These are phyloP conservation scores for Pseudonitzschia multistriata DNA, from an alignment of 108 stramenopile species.

Conservation along the genomic window DNA sequence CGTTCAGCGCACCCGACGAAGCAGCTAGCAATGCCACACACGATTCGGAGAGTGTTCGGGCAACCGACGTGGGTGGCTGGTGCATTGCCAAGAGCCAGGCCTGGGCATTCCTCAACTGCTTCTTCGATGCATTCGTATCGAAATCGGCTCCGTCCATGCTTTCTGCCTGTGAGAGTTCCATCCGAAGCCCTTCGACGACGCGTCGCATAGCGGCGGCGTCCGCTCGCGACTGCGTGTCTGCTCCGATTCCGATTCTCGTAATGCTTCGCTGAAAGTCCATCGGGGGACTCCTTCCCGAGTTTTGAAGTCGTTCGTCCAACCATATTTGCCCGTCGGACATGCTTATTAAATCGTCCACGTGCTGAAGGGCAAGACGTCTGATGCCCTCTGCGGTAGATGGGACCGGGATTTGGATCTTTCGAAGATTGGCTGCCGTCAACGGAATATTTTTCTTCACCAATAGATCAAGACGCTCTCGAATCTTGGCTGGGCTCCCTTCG, in stretches of 20 bases:
- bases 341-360: slow-evolving; percentile 86
- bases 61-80: slow-evolving; percentile 48
- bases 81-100: slow-evolving; percentile 85
- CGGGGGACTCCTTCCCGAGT: slow-evolving; percentile 61
- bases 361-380: slow-evolving; percentile 73
- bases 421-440: slow-evolving; percentile 71
- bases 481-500: slow-evolving; percentile 54
- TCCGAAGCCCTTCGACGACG: slow-evolving; percentile 72
- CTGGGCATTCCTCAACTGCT: slow-evolving; percentile 54
- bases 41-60: slow-evolving; percentile 63
- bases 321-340: slow-evolving; percentile 91
- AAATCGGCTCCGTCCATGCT: slow-evolving; percentile 57
- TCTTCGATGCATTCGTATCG: slow-evolving; percentile 38
- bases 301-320: slow-evolving; percentile 59
- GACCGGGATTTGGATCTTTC: slow-evolving; percentile 81
- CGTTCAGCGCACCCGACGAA: slow-evolving; percentile 65
- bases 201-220: slow-evolving; percentile 84
- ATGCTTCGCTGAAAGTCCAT: slow-evolving; percentile 82
- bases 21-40: slow-evolving; percentile 73
- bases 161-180: slow-evolving; percentile 78
- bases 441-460: slow-evolving; percentile 72
- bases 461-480: slow-evolving; percentile 60
- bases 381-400: slow-evolving; percentile 64
- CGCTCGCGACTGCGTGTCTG: slow-evolving; percentile 83
- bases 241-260: slow-evolving; percentile 86